Percentiles rank a stretch among this genome's conserved stretches.
These are phyloP conservation scores for Hypsizygus marmoreus DNA, from an alignment of 768 basidiomycete species.

Conservation along the genomic window DNA sequence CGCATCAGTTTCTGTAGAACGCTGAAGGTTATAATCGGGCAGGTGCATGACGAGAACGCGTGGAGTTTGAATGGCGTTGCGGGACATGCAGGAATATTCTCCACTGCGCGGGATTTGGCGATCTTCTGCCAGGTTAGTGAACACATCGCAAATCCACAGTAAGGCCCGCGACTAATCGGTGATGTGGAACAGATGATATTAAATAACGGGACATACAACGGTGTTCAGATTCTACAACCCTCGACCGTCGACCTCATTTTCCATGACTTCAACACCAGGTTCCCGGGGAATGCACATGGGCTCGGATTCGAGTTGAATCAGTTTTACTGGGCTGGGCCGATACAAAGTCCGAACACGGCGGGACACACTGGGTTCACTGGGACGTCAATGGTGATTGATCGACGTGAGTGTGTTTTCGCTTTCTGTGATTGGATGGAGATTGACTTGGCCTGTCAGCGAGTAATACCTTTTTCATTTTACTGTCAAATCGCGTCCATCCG, in stretches of 20 bases:
- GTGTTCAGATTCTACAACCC: slow-evolving; percentile 21
- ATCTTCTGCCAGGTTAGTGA: slow-evolving; percentile 27
- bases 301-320: slow-evolving; percentile 30
- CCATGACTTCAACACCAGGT: slow-evolving; percentile 25
- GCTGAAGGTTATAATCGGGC: not conserved
- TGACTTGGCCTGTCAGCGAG: slow-evolving; percentile 20
- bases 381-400: slow-evolving; percentile 28
- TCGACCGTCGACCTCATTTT: slow-evolving; percentile 30
- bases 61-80: slow-evolving; percentile 29
- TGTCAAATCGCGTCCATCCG: slow-evolving; percentile 30
- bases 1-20: not conserved
- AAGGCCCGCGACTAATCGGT: no score
- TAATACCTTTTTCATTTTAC: slow-evolving; percentile 29
- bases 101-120: slow-evolving; percentile 26
- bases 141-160: no score
- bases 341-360: slow-evolving; percentile 27
- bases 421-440: not conserved
- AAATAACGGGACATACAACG: slow-evolving; percentile 30
- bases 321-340: slow-evolving; percentile 28
- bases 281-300: slow-evolving; percentile 28
- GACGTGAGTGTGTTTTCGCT: slow-evolving; percentile 20
- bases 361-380: slow-evolving; percentile 30
- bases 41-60: slow-evolving; percentile 32
- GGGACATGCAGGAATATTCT: slow-evolving; percentile 30
- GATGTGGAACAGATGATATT: slow-evolving; percentile 25